Evolutionary conservation across 2,329 filamentous ascomycete genomes (phyloP), one percentile per base, ranked within the genome.

Genomic region (Monilinia polystroma): DNA sequence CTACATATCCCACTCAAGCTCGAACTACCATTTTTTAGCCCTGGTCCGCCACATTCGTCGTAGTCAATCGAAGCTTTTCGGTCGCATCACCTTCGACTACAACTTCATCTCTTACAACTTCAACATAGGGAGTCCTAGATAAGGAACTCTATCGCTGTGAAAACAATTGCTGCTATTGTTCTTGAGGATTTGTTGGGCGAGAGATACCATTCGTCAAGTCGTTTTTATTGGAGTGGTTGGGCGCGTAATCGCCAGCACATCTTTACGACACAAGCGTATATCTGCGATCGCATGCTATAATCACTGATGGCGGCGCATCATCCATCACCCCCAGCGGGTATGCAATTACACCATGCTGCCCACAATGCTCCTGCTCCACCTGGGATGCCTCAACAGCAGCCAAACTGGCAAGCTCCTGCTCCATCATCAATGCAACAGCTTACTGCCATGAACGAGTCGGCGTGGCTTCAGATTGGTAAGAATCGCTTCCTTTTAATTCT

Each of bases 381-480:
- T 1, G 72, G 74, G 71, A 69, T 69, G 52, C 67, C 68, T 58
- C 71, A 68, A 41, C 74, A 72, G 56, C 73, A 71, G 52, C 72
- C 72, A 54, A 72, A 70, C 64, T 70, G 71, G 23, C 66, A 90
- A 29, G 87, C 43, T 29, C 51, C 64, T 18, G 64, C 64, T 23
- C 58, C 58, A 51, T 49, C 59, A n/a, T 51, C 56, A 63, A 64
- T 90, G 72, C 90, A 93, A 73, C 90, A 92, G 76, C 86, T 97
- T 64, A 84, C 87, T 7, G 82, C 86, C 8, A 85, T 94, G 75
- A 98, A 96, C 75, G 94, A 98, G 80, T 84, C 85, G 59, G 88
- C 96, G 66, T 98, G 94, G 94, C 85, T 96, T 76, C 91, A 95
- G 77, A 90, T 98, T 73, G 94, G 93, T 97, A 89, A 70, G 87